A percentile compares a stretch with the other conserved stretches of the same genome.
phyloP scores from a whole-genome alignment of 2,329 filamentous ascomycete species.

The Clonostachys rhizophaga region DNA sequence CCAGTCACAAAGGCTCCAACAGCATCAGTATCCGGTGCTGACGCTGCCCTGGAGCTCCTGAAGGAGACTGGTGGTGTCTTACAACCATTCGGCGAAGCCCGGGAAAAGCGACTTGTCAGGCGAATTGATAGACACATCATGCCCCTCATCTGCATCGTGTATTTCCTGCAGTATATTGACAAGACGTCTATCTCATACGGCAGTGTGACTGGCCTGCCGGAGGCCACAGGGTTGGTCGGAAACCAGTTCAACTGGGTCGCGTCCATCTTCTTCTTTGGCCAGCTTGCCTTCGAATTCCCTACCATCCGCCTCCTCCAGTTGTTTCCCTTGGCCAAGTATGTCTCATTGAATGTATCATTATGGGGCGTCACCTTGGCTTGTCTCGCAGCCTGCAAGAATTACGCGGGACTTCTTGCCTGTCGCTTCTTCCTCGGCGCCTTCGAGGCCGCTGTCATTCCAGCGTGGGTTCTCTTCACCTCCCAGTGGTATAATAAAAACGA shows the following conservation, averaged over 20 bases:
- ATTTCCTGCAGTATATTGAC: slow-evolving; percentile 6
- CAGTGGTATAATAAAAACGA: slow-evolving; percentile 15
- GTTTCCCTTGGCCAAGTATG: slow-evolving; percentile 15
- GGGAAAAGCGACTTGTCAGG: slow-evolving; percentile 3
- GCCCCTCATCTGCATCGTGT: slow-evolving; percentile 5
- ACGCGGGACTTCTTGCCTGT: slow-evolving; percentile 34
- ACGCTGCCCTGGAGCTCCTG: too few species aligned
- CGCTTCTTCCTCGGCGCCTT: slow-evolving; percentile 29
- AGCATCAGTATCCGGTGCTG: too few species aligned
- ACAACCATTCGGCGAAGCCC: too few species aligned
- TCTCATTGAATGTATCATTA: slow-evolving; percentile 15
- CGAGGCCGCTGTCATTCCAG: slow-evolving; percentile 27
- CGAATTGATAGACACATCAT: slow-evolving; percentile 9
- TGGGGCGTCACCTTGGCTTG: slow-evolving; percentile 16
- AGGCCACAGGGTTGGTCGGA: slow-evolving; percentile 38
- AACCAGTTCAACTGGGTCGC: slow-evolving; percentile 28
- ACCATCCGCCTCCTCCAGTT: slow-evolving; percentile 12
- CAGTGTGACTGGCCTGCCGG: slow-evolving; percentile 38
- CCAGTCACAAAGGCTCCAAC: too few species aligned
- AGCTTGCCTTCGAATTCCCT: slow-evolving; percentile 15
- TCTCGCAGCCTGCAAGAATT: slow-evolving; percentile 21
- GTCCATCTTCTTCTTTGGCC: slow-evolving; percentile 23
- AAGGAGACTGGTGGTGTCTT: too few species aligned
- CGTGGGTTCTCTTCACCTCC: slow-evolving; percentile 14
- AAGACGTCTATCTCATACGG: slow-evolving; percentile 35